A percentile compares a stretch with the other conserved stretches of the same genome.
Conservation (phyloP, 2,329 filamentous ascomycete species). For the Septoria linicola region DNA sequence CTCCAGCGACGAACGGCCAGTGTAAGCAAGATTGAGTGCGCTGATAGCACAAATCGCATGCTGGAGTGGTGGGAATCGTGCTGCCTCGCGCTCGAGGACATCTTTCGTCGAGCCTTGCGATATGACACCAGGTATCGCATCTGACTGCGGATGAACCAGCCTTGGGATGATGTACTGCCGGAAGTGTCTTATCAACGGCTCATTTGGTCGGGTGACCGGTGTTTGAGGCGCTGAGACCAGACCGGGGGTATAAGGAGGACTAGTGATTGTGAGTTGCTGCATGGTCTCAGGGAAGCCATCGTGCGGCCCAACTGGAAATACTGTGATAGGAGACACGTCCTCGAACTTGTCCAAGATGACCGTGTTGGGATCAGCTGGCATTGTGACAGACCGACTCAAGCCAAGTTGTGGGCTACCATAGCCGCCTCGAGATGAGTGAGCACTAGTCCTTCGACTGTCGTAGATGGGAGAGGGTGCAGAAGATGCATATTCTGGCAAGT, state of each 20-base stretch:
- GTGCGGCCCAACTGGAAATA: constrained; percentile 14
- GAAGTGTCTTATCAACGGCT: constrained; percentile 30
- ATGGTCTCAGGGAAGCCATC: constrained; percentile 27
- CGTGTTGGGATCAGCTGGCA: constrained; percentile 46
- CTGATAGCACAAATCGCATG: constrained; percentile 61
- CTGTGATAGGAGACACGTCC: constrained; percentile 36
- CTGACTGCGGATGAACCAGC: constrained; percentile 26
- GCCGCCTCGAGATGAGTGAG: constrained; percentile 23
- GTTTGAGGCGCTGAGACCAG: constrained; percentile 17
- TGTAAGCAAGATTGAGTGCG: constrained; percentile 52
- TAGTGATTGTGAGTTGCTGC: constrained; percentile 28
- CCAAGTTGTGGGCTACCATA: constrained; percentile 10
- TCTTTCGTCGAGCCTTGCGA: constrained; percentile 28
- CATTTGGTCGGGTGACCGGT: constrained; percentile 21
- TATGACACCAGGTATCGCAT: constrained; percentile 1
- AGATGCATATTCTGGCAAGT: constrained; percentile 51
- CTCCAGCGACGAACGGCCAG: constrained; percentile 45
- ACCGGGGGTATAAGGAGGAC: constrained; percentile 21
- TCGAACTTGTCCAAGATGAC: constrained; percentile 54
- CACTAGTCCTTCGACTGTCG: constrained; percentile 33
- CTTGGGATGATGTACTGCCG: constrained; percentile 31
- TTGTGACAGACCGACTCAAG: constrained; percentile 16
- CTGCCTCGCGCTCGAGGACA: constrained; percentile 42
- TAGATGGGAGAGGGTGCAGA: constrained; percentile 25
- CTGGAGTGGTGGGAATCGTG: constrained; percentile 53